Conservation (phyloP, 306 rosid genomes). For the Cucurbita ficifolia region DNA sequence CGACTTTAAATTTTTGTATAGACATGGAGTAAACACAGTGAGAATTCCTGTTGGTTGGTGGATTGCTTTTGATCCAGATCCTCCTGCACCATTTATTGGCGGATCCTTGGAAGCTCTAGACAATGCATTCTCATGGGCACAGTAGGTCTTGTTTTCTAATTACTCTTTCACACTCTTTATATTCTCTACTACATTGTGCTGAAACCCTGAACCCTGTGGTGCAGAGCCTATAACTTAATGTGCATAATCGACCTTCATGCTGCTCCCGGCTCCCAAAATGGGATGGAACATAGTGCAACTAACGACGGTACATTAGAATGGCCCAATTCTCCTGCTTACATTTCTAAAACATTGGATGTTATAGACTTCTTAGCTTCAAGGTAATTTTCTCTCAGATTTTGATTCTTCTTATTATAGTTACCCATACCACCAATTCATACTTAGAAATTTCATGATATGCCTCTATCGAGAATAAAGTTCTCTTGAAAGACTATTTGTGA, state of each 20-base stretch:
- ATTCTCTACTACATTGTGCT: conserved; percentile 9
- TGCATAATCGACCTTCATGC: conserved; percentile 94
- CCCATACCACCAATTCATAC: neutral
- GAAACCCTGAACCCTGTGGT: conserved; percentile 9
- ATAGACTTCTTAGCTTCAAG: conserved; percentile 74
- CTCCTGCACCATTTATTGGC: conserved; percentile 78
- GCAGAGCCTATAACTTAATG: conserved; percentile 57
- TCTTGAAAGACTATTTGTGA: neutral
- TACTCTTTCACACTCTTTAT: neutral
- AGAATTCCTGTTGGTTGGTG: conserved; percentile 99
- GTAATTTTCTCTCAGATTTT: conserved; percentile 19
- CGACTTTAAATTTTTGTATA: conserved; percentile 67
- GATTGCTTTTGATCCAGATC: conserved; percentile 95
- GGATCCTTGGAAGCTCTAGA: conserved; percentile 83
- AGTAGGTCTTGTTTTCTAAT: conserved; percentile 40
- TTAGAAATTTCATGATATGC: neutral
- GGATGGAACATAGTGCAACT: conserved; percentile 90
- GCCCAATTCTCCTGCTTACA: conserved; percentile 41
- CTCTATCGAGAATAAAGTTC: neutral
- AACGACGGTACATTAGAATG: conserved; percentile 71
- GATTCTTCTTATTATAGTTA: too few species aligned
- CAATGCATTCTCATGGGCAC: conserved; percentile 92
- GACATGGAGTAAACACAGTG: conserved; percentile 83
- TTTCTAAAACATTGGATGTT: conserved; percentile 52
- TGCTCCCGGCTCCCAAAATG: conserved; percentile 90